Evolutionary conservation across 768 basidiomycete species (phyloP), one percentile per base, ranked within the genome.

Genomic region (Boletus vinaceobasis): DNA sequence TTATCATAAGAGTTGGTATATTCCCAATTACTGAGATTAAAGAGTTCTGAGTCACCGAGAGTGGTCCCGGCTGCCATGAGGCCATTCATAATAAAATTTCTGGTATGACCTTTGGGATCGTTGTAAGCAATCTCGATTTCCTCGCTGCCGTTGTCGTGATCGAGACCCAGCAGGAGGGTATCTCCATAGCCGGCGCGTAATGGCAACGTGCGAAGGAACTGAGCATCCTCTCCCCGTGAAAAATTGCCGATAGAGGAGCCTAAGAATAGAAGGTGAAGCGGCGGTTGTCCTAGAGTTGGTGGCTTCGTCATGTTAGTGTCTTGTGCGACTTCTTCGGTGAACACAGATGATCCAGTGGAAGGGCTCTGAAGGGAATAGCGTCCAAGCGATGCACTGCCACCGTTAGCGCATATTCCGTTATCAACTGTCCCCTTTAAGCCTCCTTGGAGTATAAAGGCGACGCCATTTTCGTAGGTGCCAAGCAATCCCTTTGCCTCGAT

Each of bases 161-260:
- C 96, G 42, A 98, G 73, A n/a, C 95, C 95, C 10, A 99, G 77
- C 2, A 98, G 74, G 8, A 98, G 76, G 0, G 91, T 96, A 68
- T 97, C 95, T 2, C 85, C 86, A 19, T 74, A 77, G 7, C 85
- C 81, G 10, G 88, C 74, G 14, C 87, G 83, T 26, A 98, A 75
- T 5, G 94, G 94, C 29, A 98, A 74, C 3, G 84, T 83, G 7
- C 77, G 77, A 48, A 99, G 80, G 72, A 99, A 98, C 0, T 77
- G 71, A 0, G 78, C 79, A 9, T 87, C 89, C 23, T 80, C 87
- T 5, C 76, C 74, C 13, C 93, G 81, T 6, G 77, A 63, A 69
- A 98, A 98, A 75, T 98, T 98, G 7, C 95, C 97, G 7, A 98
- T 68, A 1, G 92, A 91, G 0, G 90, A 94, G 0, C 96, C 97